A percentile compares a stretch with the other conserved stretches of the same genome.
phyloP scores from a whole-genome alignment of 2,329 filamentous ascomycete species.

The Talaromyces atroroseus region DNA sequence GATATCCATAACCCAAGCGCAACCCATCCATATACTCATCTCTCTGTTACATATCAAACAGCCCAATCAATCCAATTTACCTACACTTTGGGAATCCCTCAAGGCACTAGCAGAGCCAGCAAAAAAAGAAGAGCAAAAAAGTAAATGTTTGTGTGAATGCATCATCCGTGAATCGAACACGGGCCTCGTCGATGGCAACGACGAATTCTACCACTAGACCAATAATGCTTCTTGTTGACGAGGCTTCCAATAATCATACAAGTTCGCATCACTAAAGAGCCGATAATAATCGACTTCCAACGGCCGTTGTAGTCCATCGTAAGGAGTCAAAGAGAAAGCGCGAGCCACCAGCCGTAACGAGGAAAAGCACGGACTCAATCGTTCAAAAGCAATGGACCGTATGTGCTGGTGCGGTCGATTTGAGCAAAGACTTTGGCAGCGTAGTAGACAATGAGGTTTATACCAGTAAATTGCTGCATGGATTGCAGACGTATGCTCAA shows the following conservation, averaged over 20 bases:
- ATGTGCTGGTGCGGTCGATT: not conserved
- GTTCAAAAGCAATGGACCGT: not conserved
- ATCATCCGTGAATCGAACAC: slow-evolving; percentile 45
- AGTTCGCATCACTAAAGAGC: not conserved
- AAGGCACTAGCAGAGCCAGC: too few species aligned
- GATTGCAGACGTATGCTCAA: slow-evolving; percentile 1
- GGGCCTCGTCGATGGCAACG: slow-evolving; percentile 44
- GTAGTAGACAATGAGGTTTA: slow-evolving; percentile 1
- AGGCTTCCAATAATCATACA: not conserved
- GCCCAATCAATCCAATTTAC: too few species aligned
- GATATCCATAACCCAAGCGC: too few species aligned
- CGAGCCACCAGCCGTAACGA: too few species aligned
- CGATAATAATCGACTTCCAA: slow-evolving; percentile 1
- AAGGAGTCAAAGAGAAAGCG: not conserved
- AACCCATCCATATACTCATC: too few species aligned
- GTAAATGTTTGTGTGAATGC: too few species aligned
- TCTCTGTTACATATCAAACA: too few species aligned
- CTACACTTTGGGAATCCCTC: too few species aligned
- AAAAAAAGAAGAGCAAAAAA: too few species aligned
- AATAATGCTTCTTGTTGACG: slow-evolving; percentile 40
- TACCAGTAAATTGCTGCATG: slow-evolving; percentile 2
- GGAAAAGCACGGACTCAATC: not conserved
- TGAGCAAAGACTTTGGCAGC: slow-evolving; percentile 4
- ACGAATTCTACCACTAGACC: slow-evolving; percentile 44
- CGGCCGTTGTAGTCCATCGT: slow-evolving; percentile 2